These are phyloP conservation scores for Pseudonitzschia delicatissima DNA, from an alignment of 108 stramenopile genomes.

Conservation along the genomic window DNA sequence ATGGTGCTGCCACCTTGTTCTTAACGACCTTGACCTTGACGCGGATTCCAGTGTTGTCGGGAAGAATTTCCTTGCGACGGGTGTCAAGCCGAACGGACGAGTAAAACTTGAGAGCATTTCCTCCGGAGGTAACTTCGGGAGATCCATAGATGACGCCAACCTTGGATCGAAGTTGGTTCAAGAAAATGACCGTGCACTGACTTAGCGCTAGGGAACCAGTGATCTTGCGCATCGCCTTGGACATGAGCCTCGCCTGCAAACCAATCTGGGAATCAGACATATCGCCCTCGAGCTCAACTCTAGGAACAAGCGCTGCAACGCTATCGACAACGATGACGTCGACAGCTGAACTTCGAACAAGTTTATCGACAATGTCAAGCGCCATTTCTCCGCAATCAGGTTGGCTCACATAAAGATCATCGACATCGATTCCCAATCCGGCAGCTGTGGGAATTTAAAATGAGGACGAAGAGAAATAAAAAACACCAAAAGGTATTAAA, in stretches of 20 bases:
- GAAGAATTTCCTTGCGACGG: constrained; percentile 83
- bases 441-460: constrained; percentile 26
- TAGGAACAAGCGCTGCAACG: constrained; percentile 94
- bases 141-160: constrained; percentile 90
- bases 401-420: constrained; percentile 86
- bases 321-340: constrained; percentile 95
- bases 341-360: constrained; percentile 87
- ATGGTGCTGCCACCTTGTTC: constrained; percentile 95
- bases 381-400: constrained; percentile 98
- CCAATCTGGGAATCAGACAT: constrained; percentile 91
- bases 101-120: constrained; percentile 96
- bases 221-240: constrained; percentile 96
- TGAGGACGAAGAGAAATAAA: not conserved
- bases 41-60: constrained; percentile 89
- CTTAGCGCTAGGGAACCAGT: constrained; percentile 78
- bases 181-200: constrained; percentile 89
- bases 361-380: constrained; percentile 94
- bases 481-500: not conserved
- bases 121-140: constrained; percentile 94
- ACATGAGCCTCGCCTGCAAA: constrained; percentile 93
- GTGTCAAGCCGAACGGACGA: constrained; percentile 87
- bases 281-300: constrained; percentile 92
- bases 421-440: constrained; percentile 83
- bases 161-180: constrained; percentile 92
- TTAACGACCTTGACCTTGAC: constrained; percentile 93